Evolutionary conservation across 306 rosid genomes (phyloP), one percentile per base, ranked within the genome.

Genomic region (Macrotyloma uniflorum): DNA sequence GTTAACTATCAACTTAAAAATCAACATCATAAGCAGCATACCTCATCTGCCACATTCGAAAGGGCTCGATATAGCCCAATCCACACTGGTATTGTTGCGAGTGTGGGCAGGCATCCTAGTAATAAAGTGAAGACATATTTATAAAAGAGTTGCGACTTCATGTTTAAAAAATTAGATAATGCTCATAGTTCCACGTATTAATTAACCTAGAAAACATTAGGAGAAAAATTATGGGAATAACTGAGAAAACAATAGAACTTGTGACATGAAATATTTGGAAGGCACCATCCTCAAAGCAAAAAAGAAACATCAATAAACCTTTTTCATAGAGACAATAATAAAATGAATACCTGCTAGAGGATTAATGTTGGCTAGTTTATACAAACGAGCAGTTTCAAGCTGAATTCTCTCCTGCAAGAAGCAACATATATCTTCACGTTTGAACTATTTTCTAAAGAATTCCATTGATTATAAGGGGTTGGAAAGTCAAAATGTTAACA

Each of bases 1-100:
- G 58, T 42, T 53, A 5, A 62, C 68, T 59, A 45, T 35, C 19
- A 22, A 62, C 55, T 30, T 33, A 16, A 46, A 70, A 63, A 79
- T 62, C 46, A 80, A 61, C 75, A 50, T 59, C 62, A 66, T 69
- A 66, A 69, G 23, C 66, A 67, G 18, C 68, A 74, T 71, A 96
- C 99, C 94, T 96, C 99, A 43, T 96, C 84, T 2, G 98, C 99
- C 81, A 93, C 99, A 77, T 93, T 96, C 42, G 99, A 96, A 80
- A 96, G 97, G 69, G 99, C 99, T 81, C 98, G 85, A 71, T 93
- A 96, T 78, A 96, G 78, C 47, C 99, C 99, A 50, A 96, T 96
- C 99, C 98, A 96, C 49, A 96, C 93, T 7, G 98, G 99, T 83
- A 93, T 96, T 50, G 98, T 96, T 3, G 89, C 97, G 43, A 93